A percentile compares a stretch with the other conserved stretches of the same genome.
These are phyloP conservation scores for Penicillium corylophilum DNA, from an alignment of 2,329 filamentous ascomycete species.

Conservation along the genomic window DNA sequence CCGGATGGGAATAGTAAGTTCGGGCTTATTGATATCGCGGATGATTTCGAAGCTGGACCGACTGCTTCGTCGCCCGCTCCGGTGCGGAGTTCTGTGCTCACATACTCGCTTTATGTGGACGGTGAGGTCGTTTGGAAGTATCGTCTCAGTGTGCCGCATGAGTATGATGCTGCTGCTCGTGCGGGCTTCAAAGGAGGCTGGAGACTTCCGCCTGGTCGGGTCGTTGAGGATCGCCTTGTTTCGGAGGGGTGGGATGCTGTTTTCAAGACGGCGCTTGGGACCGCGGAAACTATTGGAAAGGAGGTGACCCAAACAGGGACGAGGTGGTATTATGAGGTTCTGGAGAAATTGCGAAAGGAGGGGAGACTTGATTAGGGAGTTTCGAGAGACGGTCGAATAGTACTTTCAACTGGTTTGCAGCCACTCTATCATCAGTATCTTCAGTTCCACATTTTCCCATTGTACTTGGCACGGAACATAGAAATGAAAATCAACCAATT, in stretches of 20 bases:
- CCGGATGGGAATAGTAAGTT: constrained; percentile 88
- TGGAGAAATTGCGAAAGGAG: constrained; percentile 15
- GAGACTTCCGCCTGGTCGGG: constrained; percentile 31
- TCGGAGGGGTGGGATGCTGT: constrained; percentile 22
- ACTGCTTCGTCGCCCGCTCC: constrained; percentile 8
- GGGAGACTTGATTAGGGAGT: constrained; percentile 19
- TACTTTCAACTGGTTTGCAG: not conserved
- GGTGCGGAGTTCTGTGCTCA: constrained; percentile 60
- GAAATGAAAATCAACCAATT: not conserved
- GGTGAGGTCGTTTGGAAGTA: constrained; percentile 73
- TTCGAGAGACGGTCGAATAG: not conserved
- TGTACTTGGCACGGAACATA: not conserved
- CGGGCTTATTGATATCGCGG: constrained; percentile 75
- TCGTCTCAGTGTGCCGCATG: constrained; percentile 38
- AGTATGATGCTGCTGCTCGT: constrained; percentile 5
- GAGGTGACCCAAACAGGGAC: constrained; percentile 4
- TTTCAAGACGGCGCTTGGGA: constrained; percentile 20
- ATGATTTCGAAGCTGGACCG: constrained; percentile 49
- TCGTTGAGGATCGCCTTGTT: constrained; percentile 31
- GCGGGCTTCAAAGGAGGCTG: constrained; percentile 5
- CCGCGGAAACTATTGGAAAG: constrained; percentile 18
- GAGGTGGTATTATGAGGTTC: constrained; percentile 15
- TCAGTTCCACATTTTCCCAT: too few species aligned
- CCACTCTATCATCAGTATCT: too few species aligned
- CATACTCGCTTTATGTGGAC: constrained; percentile 80